Base-by-base conservation (phyloP, 768 basidiomycete genomes). In the Tremella fuciformis region DNA sequence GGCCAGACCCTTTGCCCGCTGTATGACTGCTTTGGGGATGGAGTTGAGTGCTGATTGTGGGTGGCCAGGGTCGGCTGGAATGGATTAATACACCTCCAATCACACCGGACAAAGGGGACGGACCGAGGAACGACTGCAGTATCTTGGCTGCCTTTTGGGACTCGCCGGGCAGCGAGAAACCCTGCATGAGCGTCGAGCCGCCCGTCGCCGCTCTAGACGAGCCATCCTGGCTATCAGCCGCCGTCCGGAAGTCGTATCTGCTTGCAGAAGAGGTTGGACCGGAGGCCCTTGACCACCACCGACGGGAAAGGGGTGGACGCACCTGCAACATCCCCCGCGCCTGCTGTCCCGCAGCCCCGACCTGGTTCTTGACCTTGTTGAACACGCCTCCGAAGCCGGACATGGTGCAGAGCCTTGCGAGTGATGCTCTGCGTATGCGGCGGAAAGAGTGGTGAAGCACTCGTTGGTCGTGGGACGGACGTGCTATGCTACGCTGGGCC, bases 61-160 rank as follows among this genome's bases (percentile, higher is more conserved):
- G 64, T 86, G 81, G 34, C 84, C 82, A 15, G 94, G 93, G 78
- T 94, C 86, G 59, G 93, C 92, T 93, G 64, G 26, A 42, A 29
- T 70, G 53, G 22, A 50, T 18, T 53, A 46, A 11, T 25, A 41
- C 16, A 24, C 7, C 19, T 39, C n/a, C 19, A 18, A 19, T 1
- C 8, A 24, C 7, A 15, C 18, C 6, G 11, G 29, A 34, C 29
- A 34, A 34, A 34, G 29, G 29, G 39, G 38, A 59, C 69, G 49
- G 38, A 75, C 69, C 92, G n/a, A 94, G 81, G 81, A 97, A 97
- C 63, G 85, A 86, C 62, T 85, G 85, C 26, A 97, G 79, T 68
- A 94, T 97, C 78, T 87, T 89, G 15, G 92, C 91, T 0, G 92
- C 90, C 74, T 96, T 96, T 60, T 91, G 88, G 41, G 91, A 88